Conservation (phyloP, 1,284 basidiomycete genomes). For the Stereum hirsutum region DNA sequence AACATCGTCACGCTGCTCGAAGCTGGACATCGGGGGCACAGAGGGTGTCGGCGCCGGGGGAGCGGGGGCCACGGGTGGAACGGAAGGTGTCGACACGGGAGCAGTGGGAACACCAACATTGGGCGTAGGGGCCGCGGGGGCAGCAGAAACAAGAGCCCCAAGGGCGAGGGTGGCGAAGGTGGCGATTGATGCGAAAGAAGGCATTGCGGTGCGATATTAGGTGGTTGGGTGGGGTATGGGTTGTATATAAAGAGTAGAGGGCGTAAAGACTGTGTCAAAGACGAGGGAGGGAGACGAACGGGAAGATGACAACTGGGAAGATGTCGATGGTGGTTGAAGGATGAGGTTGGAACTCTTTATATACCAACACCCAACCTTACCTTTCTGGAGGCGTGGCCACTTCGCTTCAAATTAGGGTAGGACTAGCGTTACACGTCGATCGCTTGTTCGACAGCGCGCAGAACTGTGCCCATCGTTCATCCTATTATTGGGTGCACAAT, state of each 20-base stretch:
- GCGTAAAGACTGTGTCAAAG: slow-evolving; percentile 7
- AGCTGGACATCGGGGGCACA: slow-evolving; percentile 15
- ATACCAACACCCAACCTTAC: too few relatives aligned
- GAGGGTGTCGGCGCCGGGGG: slow-evolving; percentile 10
- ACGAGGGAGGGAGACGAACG: background rate
- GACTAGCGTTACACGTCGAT: too few relatives aligned
- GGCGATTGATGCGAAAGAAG: slow-evolving; percentile 31
- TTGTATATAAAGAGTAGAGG: slow-evolving; percentile 33
- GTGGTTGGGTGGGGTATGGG: too few relatives aligned
- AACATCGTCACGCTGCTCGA: slow-evolving; percentile 10
- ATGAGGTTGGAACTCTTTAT: background rate
- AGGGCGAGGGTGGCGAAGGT: slow-evolving; percentile 29
- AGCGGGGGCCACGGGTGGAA: slow-evolving; percentile 12
- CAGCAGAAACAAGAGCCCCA: slow-evolving; percentile 18
- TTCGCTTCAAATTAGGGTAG: too few relatives aligned
- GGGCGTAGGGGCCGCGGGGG: slow-evolving; percentile 9
- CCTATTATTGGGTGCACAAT: too few relatives aligned
- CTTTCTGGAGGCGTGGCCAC: too few relatives aligned
- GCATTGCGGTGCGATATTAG: slow-evolving; percentile 23
- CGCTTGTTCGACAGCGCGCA: too few relatives aligned
- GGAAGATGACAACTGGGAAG: background rate
- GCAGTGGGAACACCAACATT: slow-evolving; percentile 11
- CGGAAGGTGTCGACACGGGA: too few relatives aligned
- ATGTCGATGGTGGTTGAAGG: background rate
- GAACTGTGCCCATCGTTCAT: too few relatives aligned